Evolutionary conservation across 202 grass and related monocot species (phyloP).

Genomic region (Carex sylvatica): DNA sequence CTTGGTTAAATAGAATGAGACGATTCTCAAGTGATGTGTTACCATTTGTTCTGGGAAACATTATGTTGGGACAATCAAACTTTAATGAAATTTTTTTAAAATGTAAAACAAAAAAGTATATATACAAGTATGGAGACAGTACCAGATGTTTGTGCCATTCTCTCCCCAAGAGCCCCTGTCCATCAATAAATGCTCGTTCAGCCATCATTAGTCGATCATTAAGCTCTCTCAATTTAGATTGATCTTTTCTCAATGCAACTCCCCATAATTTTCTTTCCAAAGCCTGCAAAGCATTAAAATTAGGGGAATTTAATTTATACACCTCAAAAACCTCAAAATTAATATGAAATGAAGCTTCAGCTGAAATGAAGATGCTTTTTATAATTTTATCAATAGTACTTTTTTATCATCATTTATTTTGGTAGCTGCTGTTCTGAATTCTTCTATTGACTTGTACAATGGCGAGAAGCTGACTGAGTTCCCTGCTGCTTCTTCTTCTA

Average conservation of each 20-base stretch:
- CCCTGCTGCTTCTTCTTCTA: slow-evolving; percentile 43
- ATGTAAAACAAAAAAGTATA: not conserved
- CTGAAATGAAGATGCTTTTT: not conserved
- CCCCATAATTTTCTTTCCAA: slow-evolving; percentile 37
- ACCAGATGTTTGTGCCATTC: slow-evolving; percentile 92
- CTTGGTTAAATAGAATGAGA: not conserved
- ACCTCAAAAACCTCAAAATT: no score
- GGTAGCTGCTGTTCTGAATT: slow-evolving; percentile 40
- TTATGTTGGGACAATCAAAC: not conserved
- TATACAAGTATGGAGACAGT: slow-evolving; percentile 10
- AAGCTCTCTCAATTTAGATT: slow-evolving; percentile 53
- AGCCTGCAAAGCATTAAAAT: slow-evolving; percentile 32
- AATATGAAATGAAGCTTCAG: not conserved
- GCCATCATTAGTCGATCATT: slow-evolving; percentile 83
- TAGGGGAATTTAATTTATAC: not conserved
- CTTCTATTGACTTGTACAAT: slow-evolving; percentile 58
- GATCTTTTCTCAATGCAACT: slow-evolving; percentile 47
- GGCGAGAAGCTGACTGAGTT: slow-evolving; percentile 52
- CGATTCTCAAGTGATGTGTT: not conserved
- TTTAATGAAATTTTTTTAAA: not conserved
- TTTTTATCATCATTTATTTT: slow-evolving; percentile 56
- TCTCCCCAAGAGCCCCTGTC: slow-evolving; percentile 50
- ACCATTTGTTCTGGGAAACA: not conserved
- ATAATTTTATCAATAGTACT: slow-evolving; percentile 31
- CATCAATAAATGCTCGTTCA: slow-evolving; percentile 71